Percentiles rank a stretch among this genome's conserved stretches.
Conservation (phyloP, 2,329 filamentous ascomycete genomes). For the Phaeosphaeria sp. region DNA sequence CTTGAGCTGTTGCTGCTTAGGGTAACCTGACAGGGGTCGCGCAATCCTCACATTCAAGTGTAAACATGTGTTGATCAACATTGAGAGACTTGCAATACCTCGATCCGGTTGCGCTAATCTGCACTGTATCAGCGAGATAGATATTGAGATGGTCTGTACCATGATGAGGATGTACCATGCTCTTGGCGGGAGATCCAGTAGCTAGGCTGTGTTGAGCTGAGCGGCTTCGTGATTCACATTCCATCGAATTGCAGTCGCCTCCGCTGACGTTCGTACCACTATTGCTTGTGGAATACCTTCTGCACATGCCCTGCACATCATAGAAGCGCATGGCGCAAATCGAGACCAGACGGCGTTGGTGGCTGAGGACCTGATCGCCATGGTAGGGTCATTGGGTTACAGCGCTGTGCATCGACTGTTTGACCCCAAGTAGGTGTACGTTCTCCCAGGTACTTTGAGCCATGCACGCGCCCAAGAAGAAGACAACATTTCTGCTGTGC, state of each 20-base stretch:
- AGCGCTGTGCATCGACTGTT: constrained; percentile 33
- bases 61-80: constrained; percentile 5
- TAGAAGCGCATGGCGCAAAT: constrained; percentile 12
- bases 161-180: not conserved
- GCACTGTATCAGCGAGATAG: not conserved
- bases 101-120: not conserved
- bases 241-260: constrained; percentile 1
- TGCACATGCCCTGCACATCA: constrained; percentile 17
- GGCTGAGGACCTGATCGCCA: constrained; percentile 26
- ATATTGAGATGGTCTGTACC: not conserved
- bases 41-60: not conserved
- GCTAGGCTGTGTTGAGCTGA: not conserved
- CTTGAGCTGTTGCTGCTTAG: not conserved
- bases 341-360: constrained; percentile 22
- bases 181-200: not conserved
- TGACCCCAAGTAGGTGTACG: constrained; percentile 25
- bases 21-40: not conserved
- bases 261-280: constrained; percentile 20
- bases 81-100: not conserved
- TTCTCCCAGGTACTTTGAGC: constrained; percentile 15
- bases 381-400: constrained; percentile 42
- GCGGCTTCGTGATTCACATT: not conserved
- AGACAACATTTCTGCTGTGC: constrained; percentile 19
- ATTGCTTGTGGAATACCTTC: constrained; percentile 19
- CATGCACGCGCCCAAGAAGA: constrained; percentile 9